Conservation (phyloP, 306 rosid species). For the Canavalia ensiformis region DNA sequence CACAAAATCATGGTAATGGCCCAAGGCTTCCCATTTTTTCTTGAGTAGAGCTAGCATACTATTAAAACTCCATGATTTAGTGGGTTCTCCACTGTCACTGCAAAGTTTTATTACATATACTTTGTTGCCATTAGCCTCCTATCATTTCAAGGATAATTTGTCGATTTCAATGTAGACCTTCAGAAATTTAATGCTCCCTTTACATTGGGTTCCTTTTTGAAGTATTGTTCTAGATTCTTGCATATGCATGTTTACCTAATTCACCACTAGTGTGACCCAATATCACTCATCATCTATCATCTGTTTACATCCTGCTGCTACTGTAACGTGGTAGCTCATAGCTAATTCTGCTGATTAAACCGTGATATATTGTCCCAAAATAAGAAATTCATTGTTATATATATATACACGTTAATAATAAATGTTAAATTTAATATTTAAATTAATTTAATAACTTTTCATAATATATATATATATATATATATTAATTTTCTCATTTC, state of each 20-base stretch:
- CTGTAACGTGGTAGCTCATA: not conserved
- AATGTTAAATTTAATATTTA: too few relatives aligned
- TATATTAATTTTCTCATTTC: too few relatives aligned
- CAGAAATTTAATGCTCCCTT: not conserved
- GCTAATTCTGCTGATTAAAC: constrained; percentile 10
- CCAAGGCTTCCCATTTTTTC: not conserved
- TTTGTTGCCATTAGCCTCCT: constrained; percentile 33
- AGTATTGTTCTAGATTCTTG: not conserved
- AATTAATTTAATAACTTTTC: too few relatives aligned
- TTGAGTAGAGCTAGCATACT: not conserved
- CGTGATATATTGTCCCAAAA: not conserved
- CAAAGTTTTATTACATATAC: not conserved
- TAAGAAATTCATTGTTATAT: too few relatives aligned
- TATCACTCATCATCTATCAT: not conserved
- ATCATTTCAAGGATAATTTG: constrained; percentile 37
- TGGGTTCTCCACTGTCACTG: constrained; percentile 46
- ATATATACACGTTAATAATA: too few relatives aligned
- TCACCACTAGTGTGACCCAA: constrained; percentile 42
- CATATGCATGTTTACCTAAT: constrained; percentile 40
- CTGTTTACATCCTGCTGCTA: constrained; percentile 19
- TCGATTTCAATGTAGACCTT: constrained; percentile 29
- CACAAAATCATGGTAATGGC: constrained; percentile 18
- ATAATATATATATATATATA: too few relatives aligned
- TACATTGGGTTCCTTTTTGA: not conserved
- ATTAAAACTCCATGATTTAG: constrained; percentile 29